Base-by-base conservation (phyloP, 257 asterid species). In the Nicotiana otophora region DNA sequence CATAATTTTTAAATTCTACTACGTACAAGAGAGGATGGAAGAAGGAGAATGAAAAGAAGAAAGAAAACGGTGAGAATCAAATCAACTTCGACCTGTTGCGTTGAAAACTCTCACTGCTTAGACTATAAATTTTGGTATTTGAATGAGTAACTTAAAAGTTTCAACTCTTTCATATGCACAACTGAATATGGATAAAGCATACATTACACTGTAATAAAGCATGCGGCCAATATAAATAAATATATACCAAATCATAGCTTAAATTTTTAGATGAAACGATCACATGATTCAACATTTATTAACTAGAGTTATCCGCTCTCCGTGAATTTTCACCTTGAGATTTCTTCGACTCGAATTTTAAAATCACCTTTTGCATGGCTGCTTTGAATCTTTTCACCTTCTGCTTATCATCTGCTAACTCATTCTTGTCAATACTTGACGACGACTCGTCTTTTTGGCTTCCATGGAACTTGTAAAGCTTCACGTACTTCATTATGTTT, bases 401-500 rank as follows among this genome's bases (percentile, higher is more conserved):
- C 55, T 60, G 67, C 65, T 78, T 84, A 79, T 60, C 83, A 26
- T 63, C 61, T 75, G 62, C 19, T 16, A 78, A 26, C 63, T 74
- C 67, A 28, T 82, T 82, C 61, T 14, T 62, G 5, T 51, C 81
- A 31, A 1, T 7, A 5, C 1, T 26, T 46, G 79, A 74, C 15
- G 79, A 48, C 39, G 26, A 4, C 11, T 51, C 26, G 28, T 86
- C 88, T 51, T 88, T 89, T 66, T 88, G 87, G 72, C 60, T 70
- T 33, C 84, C 66, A 23, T 82, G 85, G 83, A 77, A 88, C 75
- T 88, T 88, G 72, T 87, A 83, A 79, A 91, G 87, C 86, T 81
- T 90, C 55, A 51, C 83, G 80, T 89, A 90, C 85, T 88, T 91
- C 91, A 89, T 89, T 63, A 64, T 68, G 31, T 60, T 36, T 30